These are phyloP conservation scores for Hysterangium stoloniferum DNA, from an alignment of 768 basidiomycete genomes.

Conservation along the genomic window DNA sequence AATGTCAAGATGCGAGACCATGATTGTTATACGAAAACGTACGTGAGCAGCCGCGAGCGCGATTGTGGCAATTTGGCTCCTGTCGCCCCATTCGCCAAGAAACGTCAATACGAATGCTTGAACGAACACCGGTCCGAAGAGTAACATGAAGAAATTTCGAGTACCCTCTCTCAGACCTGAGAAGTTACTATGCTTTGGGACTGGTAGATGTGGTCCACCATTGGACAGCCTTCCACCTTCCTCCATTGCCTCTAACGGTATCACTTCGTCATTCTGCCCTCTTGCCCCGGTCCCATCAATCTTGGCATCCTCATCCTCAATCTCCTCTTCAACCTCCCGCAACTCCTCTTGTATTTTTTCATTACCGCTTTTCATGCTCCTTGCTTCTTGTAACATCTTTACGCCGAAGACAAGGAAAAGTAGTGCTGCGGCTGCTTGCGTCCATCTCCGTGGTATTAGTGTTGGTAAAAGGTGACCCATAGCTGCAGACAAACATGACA, in stretches of 20 bases:
- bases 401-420: constrained; percentile 88
- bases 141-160: constrained; percentile 73
- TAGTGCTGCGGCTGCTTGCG: constrained; percentile 63
- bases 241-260: constrained; percentile 72
- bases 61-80: constrained; percentile 96
- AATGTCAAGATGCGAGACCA: constrained; percentile 9
- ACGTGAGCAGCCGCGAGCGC: constrained; percentile 94
- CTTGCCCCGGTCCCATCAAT: constrained; percentile 34
- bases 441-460: constrained; percentile 67
- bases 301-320: constrained; percentile 68
- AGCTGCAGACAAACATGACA: constrained; percentile 92
- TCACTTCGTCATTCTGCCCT: constrained; percentile 30
- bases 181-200: constrained; percentile 11
- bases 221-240: constrained; percentile 36
- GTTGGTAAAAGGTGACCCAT: constrained; percentile 86
- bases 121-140: constrained; percentile 90
- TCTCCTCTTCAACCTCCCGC: constrained; percentile 93
- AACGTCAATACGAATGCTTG: constrained; percentile 94
- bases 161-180: constrained; percentile 47
- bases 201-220: constrained; percentile 17
- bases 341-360: constrained; percentile 91
- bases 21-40: constrained; percentile 18
- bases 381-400: constrained; percentile 83
- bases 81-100: constrained; percentile 98
- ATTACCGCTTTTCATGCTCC: constrained; percentile 67